These are phyloP conservation scores for Aspergillus ustus DNA, from an alignment of 2,329 filamentous ascomycete species.

Conservation along the genomic window DNA sequence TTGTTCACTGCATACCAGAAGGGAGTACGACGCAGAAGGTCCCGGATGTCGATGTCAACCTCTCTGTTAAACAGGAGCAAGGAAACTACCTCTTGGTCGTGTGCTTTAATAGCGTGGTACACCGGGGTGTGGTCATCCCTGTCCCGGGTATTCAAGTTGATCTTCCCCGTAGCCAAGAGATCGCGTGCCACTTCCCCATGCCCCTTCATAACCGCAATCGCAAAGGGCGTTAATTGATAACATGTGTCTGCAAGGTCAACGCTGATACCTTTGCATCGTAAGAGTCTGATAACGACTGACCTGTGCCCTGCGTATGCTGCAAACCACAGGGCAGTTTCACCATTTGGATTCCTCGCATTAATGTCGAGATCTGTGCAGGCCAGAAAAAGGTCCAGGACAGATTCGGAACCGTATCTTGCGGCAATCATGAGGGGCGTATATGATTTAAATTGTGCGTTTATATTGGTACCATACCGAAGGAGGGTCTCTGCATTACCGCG, in stretches of 20 bases:
- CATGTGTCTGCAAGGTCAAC: conserved; percentile 1
- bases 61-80: conserved; percentile 1
- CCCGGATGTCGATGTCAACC: background rate
- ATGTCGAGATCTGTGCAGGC: background rate
- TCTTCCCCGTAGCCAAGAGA: background rate
- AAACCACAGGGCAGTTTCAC: conserved; percentile 7
- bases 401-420: background rate
- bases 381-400: conserved; percentile 8
- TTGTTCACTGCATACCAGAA: conserved; percentile 1
- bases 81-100: background rate
- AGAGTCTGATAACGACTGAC: background rate
- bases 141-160: background rate
- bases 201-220: background rate
- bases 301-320: background rate
- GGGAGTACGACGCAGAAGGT: background rate
- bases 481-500: background rate
- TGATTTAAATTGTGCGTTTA: conserved; percentile 3
- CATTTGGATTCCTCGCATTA: conserved; percentile 4
- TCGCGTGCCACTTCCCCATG: background rate
- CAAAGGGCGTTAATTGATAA: background rate
- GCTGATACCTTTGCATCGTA: background rate
- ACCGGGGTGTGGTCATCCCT: background rate
- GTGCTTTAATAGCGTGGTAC: conserved; percentile 4
- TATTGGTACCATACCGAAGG: conserved; percentile 6
- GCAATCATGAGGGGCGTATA: conserved; percentile 10